Evolutionary conservation across 805 yeast species (phyloP), one percentile per base, ranked within the genome.

Genomic region (Barnettozyma salicaria): DNA sequence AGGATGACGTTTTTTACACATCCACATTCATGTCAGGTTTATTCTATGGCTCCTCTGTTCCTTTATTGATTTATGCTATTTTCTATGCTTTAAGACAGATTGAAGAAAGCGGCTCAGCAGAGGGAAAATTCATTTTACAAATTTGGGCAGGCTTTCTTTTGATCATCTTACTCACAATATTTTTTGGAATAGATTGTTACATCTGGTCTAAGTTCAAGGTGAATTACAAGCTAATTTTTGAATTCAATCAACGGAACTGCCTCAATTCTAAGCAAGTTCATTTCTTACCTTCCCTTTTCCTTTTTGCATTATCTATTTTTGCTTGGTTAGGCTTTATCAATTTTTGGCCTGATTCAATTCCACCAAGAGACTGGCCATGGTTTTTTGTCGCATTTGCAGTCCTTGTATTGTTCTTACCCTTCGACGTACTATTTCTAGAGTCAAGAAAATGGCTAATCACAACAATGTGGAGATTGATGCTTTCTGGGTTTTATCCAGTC

Each of bases 81-180:
- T 70, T 68, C 37, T 45, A 60, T 4, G 88, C 80, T 0, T 59
- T 80, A 9, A 39, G 55, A 14, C 70, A 70, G 18, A 43, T 67
- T 1, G 53, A 60, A 11, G 57, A 64, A 13, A 65, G 68, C 0
- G 55, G 54, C 1, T 55, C 75, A 3, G 74, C 76, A 0, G 82
- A 80, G 43, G 83, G 80, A 0, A 63, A 58, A 30, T 79, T 63
- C 41, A 52, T 90, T 39, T 58, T 90, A 27, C 97, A 94, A 50
- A 68, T 92, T 4, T 92, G 96, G 95, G 97, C 81, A 7, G 97
- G 97, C 1, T 88, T 87, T 58, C 72, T 87, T 47, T 51, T 88
- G 41, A 56, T 80, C 5, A 64, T 70, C 22, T 45, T 89, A n/a
- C 70, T 81, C 52, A 61, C 77, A 6, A 48, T 79, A 18, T 61